Evolutionary conservation across 805 yeast species (phyloP).

Genomic region (Monosporozyma yasuniensis): DNA sequence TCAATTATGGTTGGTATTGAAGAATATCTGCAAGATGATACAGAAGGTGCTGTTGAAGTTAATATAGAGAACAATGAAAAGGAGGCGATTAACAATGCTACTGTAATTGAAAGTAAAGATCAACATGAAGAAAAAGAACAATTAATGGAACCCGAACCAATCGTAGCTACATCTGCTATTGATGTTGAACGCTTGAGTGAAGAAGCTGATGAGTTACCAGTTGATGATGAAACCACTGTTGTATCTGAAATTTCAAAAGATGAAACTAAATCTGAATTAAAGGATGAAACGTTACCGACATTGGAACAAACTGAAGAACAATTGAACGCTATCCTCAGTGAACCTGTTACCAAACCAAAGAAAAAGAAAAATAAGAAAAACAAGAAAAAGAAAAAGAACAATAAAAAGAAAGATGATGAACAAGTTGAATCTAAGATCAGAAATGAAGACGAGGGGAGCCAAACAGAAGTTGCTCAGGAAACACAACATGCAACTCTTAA

Average conservation of each 20-base stretch:
- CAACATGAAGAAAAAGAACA: not conserved
- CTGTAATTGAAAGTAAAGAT: not conserved
- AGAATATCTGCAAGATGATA: conserved; percentile 14
- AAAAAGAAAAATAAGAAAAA: not conserved
- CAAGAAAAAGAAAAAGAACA: not conserved
- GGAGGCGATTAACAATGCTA: not conserved
- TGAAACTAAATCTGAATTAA: not conserved
- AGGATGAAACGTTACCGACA: not conserved
- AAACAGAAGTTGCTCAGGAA: too few relatives aligned
- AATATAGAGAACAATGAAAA: not conserved
- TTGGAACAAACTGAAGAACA: not conserved
- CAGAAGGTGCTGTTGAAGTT: conserved; percentile 1
- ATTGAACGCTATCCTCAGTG: conserved; percentile 4
- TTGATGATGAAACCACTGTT: not conserved
- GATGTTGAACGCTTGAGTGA: conserved; percentile 5
- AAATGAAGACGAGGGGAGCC: too few relatives aligned
- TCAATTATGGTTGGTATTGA: conserved; percentile 23
- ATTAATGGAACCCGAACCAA: not conserved
- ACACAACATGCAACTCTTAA: too few relatives aligned
- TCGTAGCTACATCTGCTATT: not conserved
- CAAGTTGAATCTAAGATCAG: too few relatives aligned
- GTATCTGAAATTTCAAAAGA: not conserved
- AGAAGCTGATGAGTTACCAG: not conserved
- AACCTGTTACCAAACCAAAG: conserved; percentile 2
- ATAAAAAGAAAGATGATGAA: not conserved